A percentile compares a stretch with the other conserved stretches of the same genome.
Evolutionary conservation across 2,329 filamentous ascomycete genomes (phyloP).

Genomic region (Incumbomyces delicatus): DNA sequence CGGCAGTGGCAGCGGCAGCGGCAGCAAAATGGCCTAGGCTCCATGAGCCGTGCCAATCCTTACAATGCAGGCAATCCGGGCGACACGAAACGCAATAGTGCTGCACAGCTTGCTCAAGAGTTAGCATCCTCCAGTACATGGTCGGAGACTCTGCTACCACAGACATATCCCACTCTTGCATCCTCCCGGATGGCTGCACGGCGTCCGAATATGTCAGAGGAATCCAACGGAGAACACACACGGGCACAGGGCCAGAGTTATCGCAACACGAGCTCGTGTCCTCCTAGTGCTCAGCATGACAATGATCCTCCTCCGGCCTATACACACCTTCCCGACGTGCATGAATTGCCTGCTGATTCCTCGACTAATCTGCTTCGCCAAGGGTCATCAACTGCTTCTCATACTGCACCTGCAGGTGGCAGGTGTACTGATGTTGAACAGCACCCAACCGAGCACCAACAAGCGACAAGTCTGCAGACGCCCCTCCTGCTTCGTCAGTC

Average conservation of each 20-base stretch:
- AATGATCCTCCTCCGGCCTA: conserved; percentile 4
- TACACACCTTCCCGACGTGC: not conserved
- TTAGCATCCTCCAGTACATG: conserved; percentile 3
- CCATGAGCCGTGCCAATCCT: not conserved
- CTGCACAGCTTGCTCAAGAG: conserved; percentile 4
- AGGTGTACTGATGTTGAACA: not conserved
- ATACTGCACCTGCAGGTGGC: not conserved
- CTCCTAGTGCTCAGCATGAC: not conserved
- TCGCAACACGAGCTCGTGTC: not conserved
- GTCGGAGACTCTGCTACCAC: conserved; percentile 2
- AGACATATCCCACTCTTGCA: not conserved
- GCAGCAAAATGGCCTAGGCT: no score
- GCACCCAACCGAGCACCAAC: not conserved
- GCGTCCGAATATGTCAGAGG: not conserved
- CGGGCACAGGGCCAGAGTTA: no score
- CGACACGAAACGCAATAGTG: not conserved
- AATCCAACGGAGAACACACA: no score
- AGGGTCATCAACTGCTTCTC: not conserved
- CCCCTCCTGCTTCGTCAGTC: not conserved
- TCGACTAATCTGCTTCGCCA: not conserved
- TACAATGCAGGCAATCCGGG: not conserved
- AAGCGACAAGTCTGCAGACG: not conserved
- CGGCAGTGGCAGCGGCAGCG: no score
- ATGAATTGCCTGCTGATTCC: conserved; percentile 1
- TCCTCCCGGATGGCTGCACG: not conserved